Evolutionary conservation across 352 stramenopile species (phyloP).

Genomic region (Globisporangium cederbergense): DNA sequence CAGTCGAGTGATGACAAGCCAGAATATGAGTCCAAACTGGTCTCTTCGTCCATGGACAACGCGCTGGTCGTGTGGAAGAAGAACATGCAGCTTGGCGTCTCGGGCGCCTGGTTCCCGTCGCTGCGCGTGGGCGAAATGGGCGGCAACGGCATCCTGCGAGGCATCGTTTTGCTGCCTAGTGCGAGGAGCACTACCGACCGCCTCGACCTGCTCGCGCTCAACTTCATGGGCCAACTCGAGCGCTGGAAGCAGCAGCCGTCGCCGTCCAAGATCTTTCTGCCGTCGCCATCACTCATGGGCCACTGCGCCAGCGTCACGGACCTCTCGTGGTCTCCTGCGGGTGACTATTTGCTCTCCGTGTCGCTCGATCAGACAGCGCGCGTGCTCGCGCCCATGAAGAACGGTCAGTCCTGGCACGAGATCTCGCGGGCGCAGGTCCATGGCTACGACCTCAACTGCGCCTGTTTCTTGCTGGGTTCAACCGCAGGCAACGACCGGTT

Average conservation of each 20-base stretch:
- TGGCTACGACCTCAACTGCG: slow-evolving; percentile 81
- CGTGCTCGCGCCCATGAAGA: slow-evolving; percentile 32
- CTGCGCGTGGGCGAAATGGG: slow-evolving; percentile 56
- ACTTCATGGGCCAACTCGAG: slow-evolving; percentile 62
- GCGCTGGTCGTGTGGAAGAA: slow-evolving; percentile 63
- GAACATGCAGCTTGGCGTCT: slow-evolving; percentile 12
- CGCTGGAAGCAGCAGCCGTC: slow-evolving; percentile 53
- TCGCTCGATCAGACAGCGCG: slow-evolving; percentile 75
- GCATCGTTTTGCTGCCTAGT: slow-evolving; percentile 24
- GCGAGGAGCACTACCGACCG: slow-evolving; percentile 3
- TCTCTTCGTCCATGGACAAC: slow-evolving; percentile 81
- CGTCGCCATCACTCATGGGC: slow-evolving; percentile 47
- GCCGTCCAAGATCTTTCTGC: slow-evolving; percentile 48
- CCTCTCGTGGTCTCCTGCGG: slow-evolving; percentile 54
- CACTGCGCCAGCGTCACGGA: slow-evolving; percentile 60
- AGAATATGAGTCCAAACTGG: slow-evolving; percentile 21
- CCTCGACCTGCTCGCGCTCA: slow-evolving; percentile 59
- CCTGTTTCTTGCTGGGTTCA: slow-evolving; percentile 35
- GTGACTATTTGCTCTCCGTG: slow-evolving; percentile 68
- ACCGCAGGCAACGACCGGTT: slow-evolving; percentile 37
- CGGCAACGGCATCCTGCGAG: slow-evolving; percentile 51
- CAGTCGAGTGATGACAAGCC: not conserved
- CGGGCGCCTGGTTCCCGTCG: slow-evolving; percentile 37
- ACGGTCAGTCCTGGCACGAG: slow-evolving; percentile 37
- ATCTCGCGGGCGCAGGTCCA: slow-evolving; percentile 79